Conservation (phyloP, 1,284 basidiomycete genomes). For the Puccinia polysora region DNA sequence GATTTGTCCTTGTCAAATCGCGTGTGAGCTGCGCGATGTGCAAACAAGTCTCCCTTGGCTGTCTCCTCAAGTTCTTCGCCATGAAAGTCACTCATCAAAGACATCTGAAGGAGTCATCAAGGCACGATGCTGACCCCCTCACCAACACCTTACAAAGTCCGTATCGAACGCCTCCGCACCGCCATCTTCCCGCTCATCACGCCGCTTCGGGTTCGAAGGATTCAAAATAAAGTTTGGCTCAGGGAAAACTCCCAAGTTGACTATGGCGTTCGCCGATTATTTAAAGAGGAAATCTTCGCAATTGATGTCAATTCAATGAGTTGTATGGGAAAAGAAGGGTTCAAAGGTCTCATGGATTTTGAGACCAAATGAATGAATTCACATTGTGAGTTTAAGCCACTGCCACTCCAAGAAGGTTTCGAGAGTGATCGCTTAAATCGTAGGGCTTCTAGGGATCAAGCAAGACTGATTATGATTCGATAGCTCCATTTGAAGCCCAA, state of each 20-base stretch:
- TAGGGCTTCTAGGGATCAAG: no score
- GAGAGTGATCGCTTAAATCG: no score
- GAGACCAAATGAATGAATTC: no score
- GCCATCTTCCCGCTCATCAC: conserved; percentile 2
- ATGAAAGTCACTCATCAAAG: not conserved
- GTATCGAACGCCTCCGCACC: not conserved
- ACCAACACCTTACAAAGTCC: not conserved
- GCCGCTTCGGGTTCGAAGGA: not conserved
- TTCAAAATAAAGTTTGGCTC: not conserved
- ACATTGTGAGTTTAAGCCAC: no score
- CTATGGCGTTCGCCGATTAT: conserved; percentile 1
- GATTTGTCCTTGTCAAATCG: not conserved
- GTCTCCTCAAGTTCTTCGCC: not conserved
- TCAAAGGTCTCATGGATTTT: no score
- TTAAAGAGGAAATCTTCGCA: not conserved
- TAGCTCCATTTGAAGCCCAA: no score
- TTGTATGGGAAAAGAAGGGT: not conserved
- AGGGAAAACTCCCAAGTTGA: not conserved
- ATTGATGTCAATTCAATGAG: not conserved
- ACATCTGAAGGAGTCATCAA: not conserved
- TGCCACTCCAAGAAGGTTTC: no score
- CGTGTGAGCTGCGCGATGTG: not conserved
- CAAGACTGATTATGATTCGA: no score
- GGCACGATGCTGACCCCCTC: not conserved
- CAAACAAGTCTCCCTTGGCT: not conserved